Evolutionary conservation across 441 rosid species (phyloP).

Genomic region (Gossypium davidsonii): DNA sequence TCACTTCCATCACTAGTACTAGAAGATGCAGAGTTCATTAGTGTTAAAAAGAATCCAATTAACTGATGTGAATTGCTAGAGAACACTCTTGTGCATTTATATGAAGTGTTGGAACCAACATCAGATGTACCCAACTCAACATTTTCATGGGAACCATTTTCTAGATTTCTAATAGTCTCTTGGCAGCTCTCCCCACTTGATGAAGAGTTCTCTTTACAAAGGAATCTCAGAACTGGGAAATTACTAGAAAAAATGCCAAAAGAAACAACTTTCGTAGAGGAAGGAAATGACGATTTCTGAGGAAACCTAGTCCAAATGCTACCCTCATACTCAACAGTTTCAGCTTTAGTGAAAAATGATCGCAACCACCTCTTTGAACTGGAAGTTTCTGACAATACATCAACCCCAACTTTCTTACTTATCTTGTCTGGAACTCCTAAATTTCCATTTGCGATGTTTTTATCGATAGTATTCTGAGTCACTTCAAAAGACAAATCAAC

Average conservation of each 20-base stretch:
- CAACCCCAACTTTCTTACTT: conserved; percentile 21
- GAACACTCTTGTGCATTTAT: conserved; percentile 68
- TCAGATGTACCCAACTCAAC: conserved; percentile 27
- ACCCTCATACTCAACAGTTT: conserved; percentile 58
- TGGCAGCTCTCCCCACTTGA: conserved; percentile 20
- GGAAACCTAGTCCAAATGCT: conserved; percentile 66
- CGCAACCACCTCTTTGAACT: conserved; percentile 71
- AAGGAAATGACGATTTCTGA: conserved; percentile 57
- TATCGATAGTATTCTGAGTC: conserved; percentile 23
- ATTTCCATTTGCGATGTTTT: conserved; percentile 20
- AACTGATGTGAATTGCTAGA: conserved; percentile 66
- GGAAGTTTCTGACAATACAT: conserved; percentile 28
- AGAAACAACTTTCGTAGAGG: conserved; percentile 77
- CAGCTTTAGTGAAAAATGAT: conserved; percentile 59
- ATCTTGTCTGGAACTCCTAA: conserved; percentile 20
- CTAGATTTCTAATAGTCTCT: conserved; percentile 26
- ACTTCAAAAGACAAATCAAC: conserved; percentile 26
- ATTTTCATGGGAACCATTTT: conserved; percentile 25
- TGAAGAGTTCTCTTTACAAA: conserved; percentile 27
- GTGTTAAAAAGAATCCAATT: conserved; percentile 69
- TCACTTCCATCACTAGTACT: conserved; percentile 30
- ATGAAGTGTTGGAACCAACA: conserved; percentile 31
- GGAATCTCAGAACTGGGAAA: conserved; percentile 37
- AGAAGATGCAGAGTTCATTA: conserved; percentile 32
- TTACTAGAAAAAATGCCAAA: conserved; percentile 51